Evolutionary conservation across 2,329 filamentous ascomycete species (phyloP).

Genomic region (Venturia aucupariae): DNA sequence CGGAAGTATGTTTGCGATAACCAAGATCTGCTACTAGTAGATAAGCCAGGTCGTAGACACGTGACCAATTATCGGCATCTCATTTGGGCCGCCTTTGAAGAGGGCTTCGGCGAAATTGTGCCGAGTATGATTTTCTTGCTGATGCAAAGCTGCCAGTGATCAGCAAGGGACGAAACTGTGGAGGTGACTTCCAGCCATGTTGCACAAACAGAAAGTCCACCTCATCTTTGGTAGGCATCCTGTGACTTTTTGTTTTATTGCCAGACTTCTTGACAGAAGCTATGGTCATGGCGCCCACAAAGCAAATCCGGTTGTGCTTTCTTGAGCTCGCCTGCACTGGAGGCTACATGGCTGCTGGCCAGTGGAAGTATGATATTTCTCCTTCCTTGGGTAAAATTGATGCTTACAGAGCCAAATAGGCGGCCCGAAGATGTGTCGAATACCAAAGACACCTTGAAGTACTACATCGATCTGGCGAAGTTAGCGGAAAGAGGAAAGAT

Average conservation of each 20-base stretch:
- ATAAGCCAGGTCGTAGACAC: background rate
- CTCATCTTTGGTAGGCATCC: background rate
- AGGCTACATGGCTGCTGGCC: slow-evolving; percentile 14
- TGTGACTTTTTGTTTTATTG: background rate
- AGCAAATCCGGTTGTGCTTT: slow-evolving; percentile 10
- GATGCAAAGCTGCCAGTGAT: background rate
- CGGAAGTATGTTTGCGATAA: slow-evolving; percentile 2
- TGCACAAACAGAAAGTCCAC: background rate
- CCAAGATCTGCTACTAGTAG: too few relatives aligned
- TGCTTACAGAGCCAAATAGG: background rate
- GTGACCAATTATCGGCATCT: background rate
- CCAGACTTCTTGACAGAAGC: background rate
- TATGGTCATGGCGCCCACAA: background rate
- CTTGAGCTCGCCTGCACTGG: slow-evolving; percentile 12
- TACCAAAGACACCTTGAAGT: slow-evolving; percentile 14
- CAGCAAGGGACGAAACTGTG: background rate
- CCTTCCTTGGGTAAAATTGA: background rate
- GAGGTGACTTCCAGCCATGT: background rate
- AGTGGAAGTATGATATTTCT: slow-evolving; percentile 11
- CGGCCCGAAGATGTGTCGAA: slow-evolving; percentile 12
- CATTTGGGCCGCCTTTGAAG: too few relatives aligned
- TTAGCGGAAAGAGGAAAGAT: slow-evolving; percentile 13
- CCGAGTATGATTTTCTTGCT: background rate
- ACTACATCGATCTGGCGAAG: slow-evolving; percentile 14
- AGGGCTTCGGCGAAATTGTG: background rate